A percentile compares a stretch with the other conserved stretches of the same genome.
Evolutionary conservation across 352 stramenopile genomes (phyloP).

Genomic region (Phytophthora hybrid): DNA sequence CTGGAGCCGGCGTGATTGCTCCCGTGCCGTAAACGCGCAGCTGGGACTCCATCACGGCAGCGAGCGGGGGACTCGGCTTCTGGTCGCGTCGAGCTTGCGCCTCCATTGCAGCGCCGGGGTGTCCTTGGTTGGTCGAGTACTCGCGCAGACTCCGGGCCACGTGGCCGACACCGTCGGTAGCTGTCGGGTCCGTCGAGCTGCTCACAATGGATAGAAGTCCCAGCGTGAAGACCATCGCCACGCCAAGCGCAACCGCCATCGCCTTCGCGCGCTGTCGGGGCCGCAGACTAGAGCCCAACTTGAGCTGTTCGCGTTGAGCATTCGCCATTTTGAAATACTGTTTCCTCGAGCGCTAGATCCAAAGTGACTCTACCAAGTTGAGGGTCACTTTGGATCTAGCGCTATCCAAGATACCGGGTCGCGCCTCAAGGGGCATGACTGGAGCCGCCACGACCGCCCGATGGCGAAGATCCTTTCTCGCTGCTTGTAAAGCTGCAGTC

Average conservation of each 20-base stretch:
- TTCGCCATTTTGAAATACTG: neutral
- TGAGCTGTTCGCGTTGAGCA: slow-evolving; percentile 1
- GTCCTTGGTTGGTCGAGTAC: neutral
- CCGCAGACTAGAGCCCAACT: neutral
- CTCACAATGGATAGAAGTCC: slow-evolving; percentile 31
- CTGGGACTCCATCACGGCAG: slow-evolving; percentile 3
- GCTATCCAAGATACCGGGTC: neutral
- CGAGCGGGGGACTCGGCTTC: neutral
- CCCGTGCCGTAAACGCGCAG: neutral
- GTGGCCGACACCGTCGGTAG: neutral
- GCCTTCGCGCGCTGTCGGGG: slow-evolving; percentile 16
- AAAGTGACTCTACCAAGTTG: neutral
- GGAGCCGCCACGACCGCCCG: slow-evolving; percentile 1
- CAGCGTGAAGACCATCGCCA: slow-evolving; percentile 23
- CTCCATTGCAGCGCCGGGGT: slow-evolving; percentile 8
- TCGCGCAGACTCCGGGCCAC: slow-evolving; percentile 13
- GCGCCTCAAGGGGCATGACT: slow-evolving; percentile 8
- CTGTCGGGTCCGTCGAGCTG: neutral
- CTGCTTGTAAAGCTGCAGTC: neutral
- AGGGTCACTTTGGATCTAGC: too few relatives aligned
- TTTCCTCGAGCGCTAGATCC: slow-evolving; percentile 3
- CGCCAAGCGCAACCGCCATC: slow-evolving; percentile 25
- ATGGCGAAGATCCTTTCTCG: neutral
- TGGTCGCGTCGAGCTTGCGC: neutral
- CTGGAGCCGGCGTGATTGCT: neutral